Evolutionary conservation across 208 protist genomes (phyloP).

Genomic region (Trypanosoma avium): DNA sequence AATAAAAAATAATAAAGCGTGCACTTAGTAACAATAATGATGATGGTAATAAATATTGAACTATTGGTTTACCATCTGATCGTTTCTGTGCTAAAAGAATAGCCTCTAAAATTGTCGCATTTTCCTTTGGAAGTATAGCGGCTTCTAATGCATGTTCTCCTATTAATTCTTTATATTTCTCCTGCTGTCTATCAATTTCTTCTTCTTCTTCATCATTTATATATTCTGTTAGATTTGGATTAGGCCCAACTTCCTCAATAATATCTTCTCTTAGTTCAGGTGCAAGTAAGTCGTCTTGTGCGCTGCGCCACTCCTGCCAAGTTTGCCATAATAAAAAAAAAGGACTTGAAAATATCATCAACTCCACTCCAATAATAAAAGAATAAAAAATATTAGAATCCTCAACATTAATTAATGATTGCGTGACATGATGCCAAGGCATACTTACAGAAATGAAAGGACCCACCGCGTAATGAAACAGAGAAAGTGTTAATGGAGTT

Average conservation of each 20-base stretch:
- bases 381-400: neutral
- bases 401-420: neutral
- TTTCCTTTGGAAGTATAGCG: slow-evolving; percentile 23
- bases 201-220: neutral
- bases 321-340: slow-evolving; percentile 13
- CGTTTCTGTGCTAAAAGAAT: neutral
- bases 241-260: neutral
- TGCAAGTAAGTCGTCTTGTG: slow-evolving; percentile 2
- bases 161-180: neutral
- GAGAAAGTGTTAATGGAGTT: slow-evolving; percentile 1
- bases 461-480: slow-evolving; percentile 2
- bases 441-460: neutral
- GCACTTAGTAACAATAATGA: neutral
- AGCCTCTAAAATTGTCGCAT: slow-evolving; percentile 14
- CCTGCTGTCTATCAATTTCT: neutral
- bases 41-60: neutral
- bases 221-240: neutral
- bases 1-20: slow-evolving; percentile 16
- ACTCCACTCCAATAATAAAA: neutral
- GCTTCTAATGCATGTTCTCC: slow-evolving; percentile 2
- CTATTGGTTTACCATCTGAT: neutral
- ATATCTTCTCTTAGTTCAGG: too few species aligned
- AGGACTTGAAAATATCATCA: slow-evolving; percentile 3
- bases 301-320: slow-evolving; percentile 12
- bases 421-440: neutral